A percentile compares a stretch with the other conserved stretches of the same genome.
phyloP scores from a whole-genome alignment of 768 basidiomycete species.

The Termitomyces sp. region DNA sequence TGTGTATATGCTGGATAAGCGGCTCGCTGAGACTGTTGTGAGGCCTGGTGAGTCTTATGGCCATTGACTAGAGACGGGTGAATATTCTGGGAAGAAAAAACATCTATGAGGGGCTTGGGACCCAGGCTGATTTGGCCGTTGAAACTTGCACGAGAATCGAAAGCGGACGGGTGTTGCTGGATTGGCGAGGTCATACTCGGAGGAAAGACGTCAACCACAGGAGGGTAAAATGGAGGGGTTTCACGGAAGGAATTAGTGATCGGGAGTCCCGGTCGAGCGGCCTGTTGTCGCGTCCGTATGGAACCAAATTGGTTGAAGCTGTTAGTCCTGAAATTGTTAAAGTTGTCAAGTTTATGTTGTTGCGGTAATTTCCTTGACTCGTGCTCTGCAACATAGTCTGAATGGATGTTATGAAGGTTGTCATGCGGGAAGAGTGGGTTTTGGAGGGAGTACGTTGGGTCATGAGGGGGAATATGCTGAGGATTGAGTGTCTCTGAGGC shows the following conservation, averaged over 20 bases:
- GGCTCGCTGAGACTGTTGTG: slow-evolving; percentile 24
- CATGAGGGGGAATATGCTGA: slow-evolving; percentile 27
- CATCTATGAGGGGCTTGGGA: slow-evolving; percentile 24
- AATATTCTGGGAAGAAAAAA: slow-evolving; percentile 18
- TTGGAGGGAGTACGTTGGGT: slow-evolving; percentile 30
- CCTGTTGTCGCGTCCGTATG: slow-evolving; percentile 35
- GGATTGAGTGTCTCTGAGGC: slow-evolving; percentile 38
- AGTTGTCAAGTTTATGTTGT: slow-evolving; percentile 29
- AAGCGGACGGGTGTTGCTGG: slow-evolving; percentile 30
- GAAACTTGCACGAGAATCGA: slow-evolving; percentile 29
- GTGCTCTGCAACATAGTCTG: slow-evolving; percentile 32
- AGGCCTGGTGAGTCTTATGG: slow-evolving; percentile 16
- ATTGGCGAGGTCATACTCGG: slow-evolving; percentile 33
- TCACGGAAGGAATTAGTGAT: slow-evolving; percentile 32
- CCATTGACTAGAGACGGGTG: slow-evolving; percentile 15
- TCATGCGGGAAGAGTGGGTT: slow-evolving; percentile 25
- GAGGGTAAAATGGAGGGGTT: slow-evolving; percentile 23
- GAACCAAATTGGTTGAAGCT: slow-evolving; percentile 29
- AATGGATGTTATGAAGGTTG: slow-evolving; percentile 30
- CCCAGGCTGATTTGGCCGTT: slow-evolving; percentile 18
- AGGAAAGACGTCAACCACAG: slow-evolving; percentile 27
- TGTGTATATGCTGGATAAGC: slow-evolving; percentile 29
- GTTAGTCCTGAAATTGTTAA: slow-evolving; percentile 24
- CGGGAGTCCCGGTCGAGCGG: slow-evolving; percentile 25
- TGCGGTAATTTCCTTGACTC: slow-evolving; percentile 30